Evolutionary conservation across 176 grass and related monocot genomes (phyloP), one percentile per base, ranked within the genome.

Genomic region (Aegilops bicornis): DNA sequence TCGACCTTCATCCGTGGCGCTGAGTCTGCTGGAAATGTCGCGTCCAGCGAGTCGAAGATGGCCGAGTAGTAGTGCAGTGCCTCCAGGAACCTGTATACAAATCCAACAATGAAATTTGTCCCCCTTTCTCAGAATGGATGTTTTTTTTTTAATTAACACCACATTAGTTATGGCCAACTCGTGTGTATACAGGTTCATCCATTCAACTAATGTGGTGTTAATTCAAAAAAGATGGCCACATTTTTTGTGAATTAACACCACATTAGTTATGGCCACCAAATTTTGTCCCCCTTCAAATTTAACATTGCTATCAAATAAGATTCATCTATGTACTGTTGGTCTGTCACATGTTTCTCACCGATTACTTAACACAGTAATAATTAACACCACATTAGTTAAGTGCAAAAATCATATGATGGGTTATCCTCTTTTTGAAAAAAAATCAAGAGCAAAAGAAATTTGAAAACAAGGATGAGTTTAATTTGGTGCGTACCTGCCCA

Each of bases 31-130:
- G 91, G 63, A 31, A 77, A 82, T 16, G 84, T 85, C 58, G 85
- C 96, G 66, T 98, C 93, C 8, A 98, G 75, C 16, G 96, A 98
- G 61, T 98, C 96, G 76, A 98, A 98, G 84, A 98, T 90, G 6
- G 96, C 92, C 5, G 96, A 98, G 82, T 95, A 98, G 86, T 98
- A 98, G 79, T 94, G 92, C 47, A 98, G 25, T 1, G 96, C 96
- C 76, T 98, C 93, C 4, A 95, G 79, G 84, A 98, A 98, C 80
- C 96, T 92, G 47, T 35, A 1, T 7, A 4, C 7, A 22, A 60
- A 11, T 64, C 29, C 4, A 25, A 3, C 0, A 6, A 73, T 27
- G 5, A 64, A 71, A 20, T 73, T 23, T 8, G 17, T 14, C 48
- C 16, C 16, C 0, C 6, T 7, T 50, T 52, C 19, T 0, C 2